These are phyloP conservation scores for Talaromyces rugulosus DNA, from an alignment of 2,329 filamentous ascomycete species.

Conservation along the genomic window DNA sequence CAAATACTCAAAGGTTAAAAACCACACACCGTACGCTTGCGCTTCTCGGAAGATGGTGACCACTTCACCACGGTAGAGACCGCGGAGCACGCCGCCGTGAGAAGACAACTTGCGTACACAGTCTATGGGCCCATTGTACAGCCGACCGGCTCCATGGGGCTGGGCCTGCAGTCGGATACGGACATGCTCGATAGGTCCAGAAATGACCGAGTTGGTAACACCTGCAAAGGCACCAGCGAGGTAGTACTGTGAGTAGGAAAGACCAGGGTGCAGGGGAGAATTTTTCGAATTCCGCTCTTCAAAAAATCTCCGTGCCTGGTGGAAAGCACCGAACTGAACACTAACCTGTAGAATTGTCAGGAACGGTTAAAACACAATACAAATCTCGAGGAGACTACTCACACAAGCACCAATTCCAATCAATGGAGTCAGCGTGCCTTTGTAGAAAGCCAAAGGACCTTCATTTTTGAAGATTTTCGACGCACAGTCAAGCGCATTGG, in stretches of 20 bases:
- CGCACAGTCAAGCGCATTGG: conserved; percentile 74
- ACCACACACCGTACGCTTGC: conserved; percentile 94
- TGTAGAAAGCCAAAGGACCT: conserved; percentile 91
- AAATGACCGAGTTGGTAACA: conserved; percentile 81
- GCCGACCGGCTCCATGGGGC: conserved; percentile 72
- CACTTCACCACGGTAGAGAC: conserved; percentile 79
- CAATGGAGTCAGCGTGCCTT: conserved; percentile 90
- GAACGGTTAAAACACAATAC: neutral
- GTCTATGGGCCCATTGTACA: conserved; percentile 83
- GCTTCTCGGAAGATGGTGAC: conserved; percentile 88
- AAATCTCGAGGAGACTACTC: conserved; percentile 20
- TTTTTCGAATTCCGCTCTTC: conserved; percentile 65
- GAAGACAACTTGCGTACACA: conserved; percentile 79
- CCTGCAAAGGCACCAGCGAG: conserved; percentile 87
- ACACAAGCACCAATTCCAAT: conserved; percentile 96
- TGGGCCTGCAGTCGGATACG: conserved; percentile 95
- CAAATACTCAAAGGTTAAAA: conserved; percentile 88
- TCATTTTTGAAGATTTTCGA: conserved; percentile 81
- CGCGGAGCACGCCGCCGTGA: conserved; percentile 63
- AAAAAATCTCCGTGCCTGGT: conserved; percentile 81
- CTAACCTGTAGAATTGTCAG: conserved; percentile 50
- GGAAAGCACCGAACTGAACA: conserved; percentile 98
- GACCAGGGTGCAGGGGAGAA: conserved; percentile 38
- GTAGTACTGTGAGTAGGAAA: conserved; percentile 85
- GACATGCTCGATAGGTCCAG: conserved; percentile 91